Conservation (phyloP, 495 filamentous ascomycete species). For the Apodospora peruviana region DNA sequence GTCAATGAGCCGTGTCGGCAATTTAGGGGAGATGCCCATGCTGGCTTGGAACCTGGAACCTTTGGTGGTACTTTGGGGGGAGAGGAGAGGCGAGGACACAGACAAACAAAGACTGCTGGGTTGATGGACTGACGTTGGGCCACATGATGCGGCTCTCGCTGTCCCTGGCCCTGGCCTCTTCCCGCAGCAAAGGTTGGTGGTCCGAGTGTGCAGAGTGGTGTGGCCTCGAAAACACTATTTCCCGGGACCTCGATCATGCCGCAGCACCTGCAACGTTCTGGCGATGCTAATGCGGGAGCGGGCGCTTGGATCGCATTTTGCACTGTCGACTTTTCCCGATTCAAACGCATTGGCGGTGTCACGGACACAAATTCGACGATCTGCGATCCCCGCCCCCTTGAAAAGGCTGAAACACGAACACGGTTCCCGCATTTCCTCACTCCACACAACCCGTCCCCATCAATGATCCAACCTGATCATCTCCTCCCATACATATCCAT, state of each 20-base stretch:
- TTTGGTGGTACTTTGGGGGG: too few relatives aligned
- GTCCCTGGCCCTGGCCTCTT: conserved; percentile 2
- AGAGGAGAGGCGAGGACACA: neutral
- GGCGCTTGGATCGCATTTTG: conserved; percentile 21
- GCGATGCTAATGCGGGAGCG: conserved; percentile 22
- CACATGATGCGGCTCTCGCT: conserved; percentile 24
- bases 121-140: conserved; percentile 17
- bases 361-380: neutral
- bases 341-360: too few relatives aligned
- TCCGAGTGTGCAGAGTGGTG: conserved; percentile 6
- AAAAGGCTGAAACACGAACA: conserved; percentile 3
- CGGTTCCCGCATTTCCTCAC: neutral
- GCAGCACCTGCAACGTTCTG: conserved; percentile 23
- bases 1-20: neutral
- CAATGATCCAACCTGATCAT: neutral
- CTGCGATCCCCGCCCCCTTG: neutral
- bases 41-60: too few relatives aligned
- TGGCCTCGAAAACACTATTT: conserved; percentile 14
- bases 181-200: conserved; percentile 5
- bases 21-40: neutral
- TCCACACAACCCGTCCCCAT: neutral
- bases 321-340: conserved; percentile 11
- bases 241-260: conserved; percentile 22
- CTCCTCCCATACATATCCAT: neutral
- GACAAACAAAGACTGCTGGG: too few relatives aligned